A percentile compares a stretch with the other conserved stretches of the same genome.
These are phyloP conservation scores for Anisodus tanguticus DNA, from an alignment of 257 asterid species.

Conservation along the genomic window DNA sequence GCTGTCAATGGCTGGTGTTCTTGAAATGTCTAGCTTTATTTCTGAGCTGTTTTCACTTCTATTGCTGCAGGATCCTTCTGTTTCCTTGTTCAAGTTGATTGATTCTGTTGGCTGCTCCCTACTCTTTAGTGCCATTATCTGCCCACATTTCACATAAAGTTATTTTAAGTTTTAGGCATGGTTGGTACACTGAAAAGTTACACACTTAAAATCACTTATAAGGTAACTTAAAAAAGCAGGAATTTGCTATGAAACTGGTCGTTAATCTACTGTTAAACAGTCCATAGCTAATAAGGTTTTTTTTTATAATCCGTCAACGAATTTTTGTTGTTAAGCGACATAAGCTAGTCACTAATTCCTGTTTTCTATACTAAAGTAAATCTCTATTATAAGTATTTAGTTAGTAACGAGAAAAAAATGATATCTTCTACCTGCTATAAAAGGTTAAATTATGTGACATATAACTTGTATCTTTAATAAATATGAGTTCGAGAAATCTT, in stretches of 20 bases:
- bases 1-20: constrained; percentile 68
- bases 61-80: constrained; percentile 92
- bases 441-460: not conserved
- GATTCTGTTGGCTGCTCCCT: constrained; percentile 83
- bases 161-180: not conserved
- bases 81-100: constrained; percentile 94
- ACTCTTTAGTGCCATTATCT: constrained; percentile 88
- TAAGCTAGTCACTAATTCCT: no score
- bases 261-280: no score
- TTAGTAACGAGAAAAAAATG: not conserved
- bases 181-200: not conserved
- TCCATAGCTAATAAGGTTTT: no score
- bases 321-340: no score
- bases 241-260: no score
- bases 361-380: no score
- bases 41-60: constrained; percentile 94
- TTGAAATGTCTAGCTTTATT: constrained; percentile 73
- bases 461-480: not conserved
- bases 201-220: not conserved
- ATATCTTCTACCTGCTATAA: no score
- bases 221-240: no score
- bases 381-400: not conserved
- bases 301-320: no score
- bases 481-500: no score
- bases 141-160: constrained; percentile 26